Conservation (phyloP, 345 rosid genomes). For the Euphorbia tirucalli region DNA sequence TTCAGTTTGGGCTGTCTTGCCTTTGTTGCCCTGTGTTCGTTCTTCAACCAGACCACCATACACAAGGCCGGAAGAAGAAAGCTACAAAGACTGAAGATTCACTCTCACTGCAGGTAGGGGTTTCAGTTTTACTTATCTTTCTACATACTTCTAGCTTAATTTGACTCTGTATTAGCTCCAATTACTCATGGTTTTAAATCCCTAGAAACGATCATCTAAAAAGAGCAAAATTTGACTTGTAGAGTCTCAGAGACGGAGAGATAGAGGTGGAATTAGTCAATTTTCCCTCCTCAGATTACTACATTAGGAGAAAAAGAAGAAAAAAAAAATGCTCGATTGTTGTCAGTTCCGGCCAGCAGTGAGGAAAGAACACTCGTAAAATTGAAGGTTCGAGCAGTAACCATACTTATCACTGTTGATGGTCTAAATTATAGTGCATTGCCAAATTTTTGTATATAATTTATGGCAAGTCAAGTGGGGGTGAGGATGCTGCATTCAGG, state of each 20-base stretch:
- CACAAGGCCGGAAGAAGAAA: background rate
- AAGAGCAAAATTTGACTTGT: background rate
- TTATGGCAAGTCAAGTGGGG: conserved; percentile 57
- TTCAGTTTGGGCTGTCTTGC: background rate
- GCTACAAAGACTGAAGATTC: conserved; percentile 2
- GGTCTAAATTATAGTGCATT: background rate
- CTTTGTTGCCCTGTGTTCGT: background rate
- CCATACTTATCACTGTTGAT: background rate
- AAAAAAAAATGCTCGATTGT: too few species aligned
- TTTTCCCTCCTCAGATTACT: too few species aligned
- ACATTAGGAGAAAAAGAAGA: too few species aligned
- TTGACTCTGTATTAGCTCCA: background rate
- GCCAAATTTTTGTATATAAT: conserved; percentile 20
- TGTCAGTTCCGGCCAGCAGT: background rate
- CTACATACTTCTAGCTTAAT: background rate
- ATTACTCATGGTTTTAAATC: background rate
- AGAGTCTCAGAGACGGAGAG: background rate
- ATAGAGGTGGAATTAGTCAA: background rate
- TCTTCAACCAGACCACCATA: background rate
- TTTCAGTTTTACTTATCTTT: background rate
- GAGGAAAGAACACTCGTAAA: conserved; percentile 8
- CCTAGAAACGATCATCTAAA: background rate
- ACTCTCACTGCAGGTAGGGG: conserved; percentile 2
- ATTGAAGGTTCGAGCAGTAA: conserved; percentile 8
- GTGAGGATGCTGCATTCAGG: conserved; percentile 33